Base-by-base conservation (phyloP, 768 basidiomycete genomes). In the Naganishia kalamii region DNA sequence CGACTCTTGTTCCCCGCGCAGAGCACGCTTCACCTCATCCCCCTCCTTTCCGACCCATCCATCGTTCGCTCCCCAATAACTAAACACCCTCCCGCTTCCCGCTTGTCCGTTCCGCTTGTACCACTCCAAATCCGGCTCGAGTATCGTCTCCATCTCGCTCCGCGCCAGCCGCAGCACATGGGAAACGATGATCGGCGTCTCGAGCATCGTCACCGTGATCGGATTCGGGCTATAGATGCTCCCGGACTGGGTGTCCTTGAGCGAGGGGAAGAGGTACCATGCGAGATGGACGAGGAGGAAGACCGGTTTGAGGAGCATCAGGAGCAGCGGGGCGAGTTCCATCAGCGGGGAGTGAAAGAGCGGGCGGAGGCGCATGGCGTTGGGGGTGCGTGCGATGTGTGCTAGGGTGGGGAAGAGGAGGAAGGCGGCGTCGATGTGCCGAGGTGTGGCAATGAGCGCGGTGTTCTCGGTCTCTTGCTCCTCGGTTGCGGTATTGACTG, bases 381-480 rank as follows among this genome's bases (percentile, higher is more conserved):
- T 88, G 2, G 87, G 87, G 0, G 87, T 86, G 15, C 78, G 70
- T 2, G 79, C 82, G 29, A 92, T 86, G 71, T 86, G 78, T 2
- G 82, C 82, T 35, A 89, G 79, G 0, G 88, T 85, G 0, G 89
- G 89, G 75, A 87, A 88, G 8, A 92, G 80, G 61, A 89, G 72
- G 67, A 87, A 86, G 1, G 80, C 77, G 4, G 80, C 80, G 13
- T 79, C 65, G 19, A 85, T 73, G 17, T 70, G 37, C 32, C 29
- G 0, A 13, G 68, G 17, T 76, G 61, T 15, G 79, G 73, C 52
- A 82, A 79, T 6, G 48, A 25, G 41, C 48, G 57, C 32, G 57
- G 51, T 15, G 19, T 27, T 4, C 12, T 60, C 30, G 33, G 1
- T 1, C 27, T 25, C 30, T 11, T 8, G 23, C 1, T 35, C 52